phyloP scores from a whole-genome alignment of 441 rosid genomes.

The Dalechampia spathulata region DNA sequence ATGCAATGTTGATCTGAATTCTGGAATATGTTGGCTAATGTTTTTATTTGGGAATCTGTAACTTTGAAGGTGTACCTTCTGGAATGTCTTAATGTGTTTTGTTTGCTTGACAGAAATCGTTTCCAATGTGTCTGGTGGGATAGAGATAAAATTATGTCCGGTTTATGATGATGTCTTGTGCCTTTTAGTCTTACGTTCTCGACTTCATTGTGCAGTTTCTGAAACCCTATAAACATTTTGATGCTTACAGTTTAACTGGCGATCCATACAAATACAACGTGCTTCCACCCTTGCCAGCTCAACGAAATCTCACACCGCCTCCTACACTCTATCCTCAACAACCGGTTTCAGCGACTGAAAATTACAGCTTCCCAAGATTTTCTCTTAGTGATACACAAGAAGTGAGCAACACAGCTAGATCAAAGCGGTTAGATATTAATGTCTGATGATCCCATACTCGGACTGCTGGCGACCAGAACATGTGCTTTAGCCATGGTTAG shows the following conservation, averaged over 20 bases:
- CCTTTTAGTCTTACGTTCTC: too few relatives aligned
- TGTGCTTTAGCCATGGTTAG: background rate
- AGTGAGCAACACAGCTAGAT: slow-evolving; percentile 42
- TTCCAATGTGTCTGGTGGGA: too few relatives aligned
- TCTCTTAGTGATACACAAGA: slow-evolving; percentile 46
- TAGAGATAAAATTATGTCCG: too few relatives aligned
- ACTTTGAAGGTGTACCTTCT: background rate
- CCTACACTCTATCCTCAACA: slow-evolving; percentile 95
- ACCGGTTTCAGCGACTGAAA: slow-evolving; percentile 63
- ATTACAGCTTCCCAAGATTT: slow-evolving; percentile 68
- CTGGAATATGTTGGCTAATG: background rate
- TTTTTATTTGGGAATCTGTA: background rate
- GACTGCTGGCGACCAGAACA: background rate
- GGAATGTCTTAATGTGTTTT: too few relatives aligned
- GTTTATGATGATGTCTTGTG: too few relatives aligned
- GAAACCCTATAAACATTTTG: background rate
- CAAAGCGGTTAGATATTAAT: slow-evolving; percentile 78
- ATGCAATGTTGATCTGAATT: slow-evolving; percentile 6
- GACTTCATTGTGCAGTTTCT: background rate
- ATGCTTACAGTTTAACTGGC: slow-evolving; percentile 44
- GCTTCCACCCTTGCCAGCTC: slow-evolving; percentile 87
- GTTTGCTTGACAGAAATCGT: too few relatives aligned
- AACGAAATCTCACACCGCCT: slow-evolving; percentile 87
- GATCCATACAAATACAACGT: slow-evolving; percentile 61
- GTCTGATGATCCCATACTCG: slow-evolving; percentile 27